Base-by-base conservation (phyloP, 495 filamentous ascomycete species). In the Penicillium manginii region DNA sequence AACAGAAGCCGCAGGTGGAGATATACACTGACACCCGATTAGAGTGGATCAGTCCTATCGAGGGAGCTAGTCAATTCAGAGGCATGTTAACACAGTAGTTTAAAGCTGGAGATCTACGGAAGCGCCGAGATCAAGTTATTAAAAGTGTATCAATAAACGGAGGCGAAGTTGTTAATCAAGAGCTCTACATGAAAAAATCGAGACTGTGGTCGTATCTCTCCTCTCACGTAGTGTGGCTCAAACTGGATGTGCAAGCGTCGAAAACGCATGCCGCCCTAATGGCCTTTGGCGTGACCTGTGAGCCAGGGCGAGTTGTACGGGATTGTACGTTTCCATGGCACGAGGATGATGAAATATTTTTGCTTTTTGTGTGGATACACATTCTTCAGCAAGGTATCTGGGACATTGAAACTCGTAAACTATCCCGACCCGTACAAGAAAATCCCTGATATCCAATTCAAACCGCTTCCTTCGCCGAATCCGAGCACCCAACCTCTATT, bases 401-500 rank as follows among this genome's bases (percentile, higher is more conserved):
- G 76, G 74, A 77, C 73, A 73, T 75, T 66, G 75, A 73, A 74
- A 72, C 67, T 79, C 75, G 72, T 78, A 70, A 79, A 77, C 70
- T 76, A 79, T 77, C 73, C 74, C 76, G 70, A 77, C 60, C 73
- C 70, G 59, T 73, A 49, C 66, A 67, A 74, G 69, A 69, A 75
- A 72, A 65, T 73, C 66, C 65, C 62, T 63, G 70, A 70, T 75
- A 73, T 74, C 74, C 73, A 73, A 66, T 73, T 61, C 71, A 74
- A 74, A 73, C 73, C 74, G 73, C 68, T 73, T 68, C 75, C 73
- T 73, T 75, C 73, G 70, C 67, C 70, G 65, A 55, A 61, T 73
- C 65, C 66, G 69, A 73, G 69, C 68, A 76, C 68, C 70, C 70
- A 65, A 59, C 61, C 56, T 58, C 49, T 60, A 47, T 47, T 62